Evolutionary conservation across 2,329 filamentous ascomycete genomes (phyloP).

Genomic region (Trichoderma sp.): DNA sequence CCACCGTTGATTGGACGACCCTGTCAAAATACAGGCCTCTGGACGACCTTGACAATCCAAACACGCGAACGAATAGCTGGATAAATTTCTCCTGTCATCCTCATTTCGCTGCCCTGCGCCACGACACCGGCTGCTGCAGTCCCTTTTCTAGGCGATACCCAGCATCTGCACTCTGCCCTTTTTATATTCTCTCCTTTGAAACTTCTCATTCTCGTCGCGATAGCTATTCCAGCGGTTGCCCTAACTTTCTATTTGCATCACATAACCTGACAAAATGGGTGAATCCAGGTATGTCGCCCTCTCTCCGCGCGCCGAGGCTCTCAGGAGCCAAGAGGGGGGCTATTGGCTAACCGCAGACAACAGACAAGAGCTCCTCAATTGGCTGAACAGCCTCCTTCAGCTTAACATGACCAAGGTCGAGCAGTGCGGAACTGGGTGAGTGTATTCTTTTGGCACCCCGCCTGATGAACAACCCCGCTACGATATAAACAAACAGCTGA

Average conservation of each 20-base stretch:
- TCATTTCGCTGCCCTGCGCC: conserved; percentile 20
- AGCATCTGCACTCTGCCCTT: background rate
- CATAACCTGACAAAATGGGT: conserved; percentile 42
- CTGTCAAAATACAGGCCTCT: conserved; percentile 22
- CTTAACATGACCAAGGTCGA: conserved; percentile 98
- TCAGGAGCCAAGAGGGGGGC: background rate
- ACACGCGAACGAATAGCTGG: conserved; percentile 25
- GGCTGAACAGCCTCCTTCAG: conserved; percentile 96
- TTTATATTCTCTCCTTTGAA: background rate
- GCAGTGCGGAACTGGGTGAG: conserved; percentile 94
- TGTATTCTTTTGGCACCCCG: conserved; percentile 40
- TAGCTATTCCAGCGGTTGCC: conserved; percentile 9
- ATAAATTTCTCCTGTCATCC: conserved; percentile 27
- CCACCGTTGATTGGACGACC: conserved; percentile 43
- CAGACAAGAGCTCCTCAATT: conserved; percentile 94
- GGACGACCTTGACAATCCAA: conserved; percentile 18
- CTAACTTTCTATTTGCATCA: conserved; percentile 8
- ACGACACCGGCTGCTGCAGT: conserved; percentile 14
- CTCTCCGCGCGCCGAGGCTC: conserved; percentile 4
- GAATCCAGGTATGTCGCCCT: conserved; percentile 43
- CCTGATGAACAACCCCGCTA: conserved; percentile 18
- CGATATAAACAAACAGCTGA: conserved; percentile 18
- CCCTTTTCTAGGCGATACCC: conserved; percentile 21
- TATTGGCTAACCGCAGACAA: conserved; percentile 9
- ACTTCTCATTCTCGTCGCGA: background rate